Base-by-base conservation (phyloP, 192 early-diverging fungal species). In the Coemansia sp. region DNA sequence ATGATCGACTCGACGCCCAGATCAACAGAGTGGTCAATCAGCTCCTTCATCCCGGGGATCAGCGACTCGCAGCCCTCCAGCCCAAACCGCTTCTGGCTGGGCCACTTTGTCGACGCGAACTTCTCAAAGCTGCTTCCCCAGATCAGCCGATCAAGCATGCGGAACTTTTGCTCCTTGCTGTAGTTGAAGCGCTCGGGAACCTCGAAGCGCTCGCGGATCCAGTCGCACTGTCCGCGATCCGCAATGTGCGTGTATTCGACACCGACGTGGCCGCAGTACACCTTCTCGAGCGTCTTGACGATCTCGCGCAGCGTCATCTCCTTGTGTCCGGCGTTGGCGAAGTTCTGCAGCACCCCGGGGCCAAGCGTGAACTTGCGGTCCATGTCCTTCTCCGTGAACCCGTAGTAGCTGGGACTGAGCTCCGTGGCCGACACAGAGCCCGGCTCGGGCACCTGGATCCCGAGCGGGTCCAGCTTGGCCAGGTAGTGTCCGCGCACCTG, bases 181-280 rank as follows among this genome's bases (percentile, higher is more conserved):
- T 95, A 99, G 67, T 86, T 80, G 88, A 92, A 95, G 58, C 93
- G 93, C 74, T 87, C 70, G 48, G 95, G 96, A 48, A 92, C 92
- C 85, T 99, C 97, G 68, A 99, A 86, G 54, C 90, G 89, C 67
- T 89, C 81, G 45, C 95, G 87, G 72, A 99, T 92, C 97, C 97
- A 99, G 86, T 99, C 95, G 84, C 95, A 98, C 77, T 93, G 91
- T 40, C 83, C 88, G 70, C 95, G 92, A 84, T 98, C 96, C 56
- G 93, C 91, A 76, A 99, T 99, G 85, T 99, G 97, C 63, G 94
- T 95, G 85, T 98, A 99, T 83, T 99, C 97, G 66, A 97, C 87
- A 80, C 95, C 97, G 47, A 98, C 89, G n/a, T 92, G 88, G 49
- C 93, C 92, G 70, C 94, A 95, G 83, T 99, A 99, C 53, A 93